Conservation (phyloP, 257 asterid genomes). For the Fraxinus cuspidata region DNA sequence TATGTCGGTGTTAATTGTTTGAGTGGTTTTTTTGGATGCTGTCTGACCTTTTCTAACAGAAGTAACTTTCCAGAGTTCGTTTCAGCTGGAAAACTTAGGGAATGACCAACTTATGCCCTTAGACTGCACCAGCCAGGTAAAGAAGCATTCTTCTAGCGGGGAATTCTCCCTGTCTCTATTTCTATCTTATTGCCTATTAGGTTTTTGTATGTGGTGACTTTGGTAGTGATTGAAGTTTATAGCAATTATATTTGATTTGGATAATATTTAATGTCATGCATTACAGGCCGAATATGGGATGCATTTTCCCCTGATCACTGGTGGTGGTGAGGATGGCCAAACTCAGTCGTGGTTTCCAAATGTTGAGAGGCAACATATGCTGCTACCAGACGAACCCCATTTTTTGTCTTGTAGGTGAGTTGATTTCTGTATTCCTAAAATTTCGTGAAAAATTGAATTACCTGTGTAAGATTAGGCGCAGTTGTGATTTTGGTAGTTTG, state of each 20-base stretch:
- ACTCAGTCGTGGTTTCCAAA: conserved; percentile 56
- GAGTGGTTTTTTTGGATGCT: background rate
- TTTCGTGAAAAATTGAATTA: background rate
- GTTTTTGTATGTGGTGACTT: conserved; percentile 24
- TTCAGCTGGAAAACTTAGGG: conserved; percentile 48
- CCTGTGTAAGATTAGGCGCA: background rate
- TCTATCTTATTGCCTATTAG: background rate
- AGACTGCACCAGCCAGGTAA: conserved; percentile 64
- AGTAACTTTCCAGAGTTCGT: conserved; percentile 6
- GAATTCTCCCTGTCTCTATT: conserved; percentile 1
- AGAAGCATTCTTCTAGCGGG: conserved; percentile 13
- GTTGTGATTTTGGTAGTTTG: background rate
- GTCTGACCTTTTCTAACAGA: conserved; percentile 1
- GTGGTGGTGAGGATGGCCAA: conserved; percentile 50
- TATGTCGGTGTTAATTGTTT: background rate
- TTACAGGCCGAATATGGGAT: conserved; percentile 51
- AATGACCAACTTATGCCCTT: conserved; percentile 49
- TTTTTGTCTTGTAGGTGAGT: conserved; percentile 55
- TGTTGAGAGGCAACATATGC: conserved; percentile 52
- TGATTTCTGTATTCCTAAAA: background rate
- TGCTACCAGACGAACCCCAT: conserved; percentile 51
- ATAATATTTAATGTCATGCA: background rate
- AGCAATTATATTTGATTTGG: conserved; percentile 19
- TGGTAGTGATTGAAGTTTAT: conserved; percentile 14
- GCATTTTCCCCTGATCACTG: conserved; percentile 43